phyloP scores from a whole-genome alignment of 805 yeast genomes.

The Wilhelminamyces savonicus region DNA sequence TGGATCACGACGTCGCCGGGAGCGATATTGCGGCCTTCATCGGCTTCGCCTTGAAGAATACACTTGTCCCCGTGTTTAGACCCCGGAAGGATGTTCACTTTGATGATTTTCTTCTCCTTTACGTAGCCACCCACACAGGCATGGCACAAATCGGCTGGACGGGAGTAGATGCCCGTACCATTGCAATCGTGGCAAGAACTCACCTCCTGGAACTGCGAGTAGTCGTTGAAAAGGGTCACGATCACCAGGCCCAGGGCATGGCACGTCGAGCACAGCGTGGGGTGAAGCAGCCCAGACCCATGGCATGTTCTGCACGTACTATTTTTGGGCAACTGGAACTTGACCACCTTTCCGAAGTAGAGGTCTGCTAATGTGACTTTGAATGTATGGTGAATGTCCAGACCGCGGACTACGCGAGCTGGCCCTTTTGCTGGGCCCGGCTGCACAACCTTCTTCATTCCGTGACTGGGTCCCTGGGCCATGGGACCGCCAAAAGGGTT shows the following conservation, averaged over 20 bases:
- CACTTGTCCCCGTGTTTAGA: conserved; percentile 45
- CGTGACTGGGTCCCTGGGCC: too few relatives aligned
- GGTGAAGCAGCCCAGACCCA: conserved; percentile 45
- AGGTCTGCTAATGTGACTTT: conserved; percentile 49
- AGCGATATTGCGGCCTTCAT: conserved; percentile 49
- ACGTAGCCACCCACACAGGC: conserved; percentile 37
- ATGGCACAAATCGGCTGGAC: conserved; percentile 16
- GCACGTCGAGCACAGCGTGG: conserved; percentile 29
- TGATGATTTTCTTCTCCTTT: conserved; percentile 44
- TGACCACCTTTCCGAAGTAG: conserved; percentile 51
- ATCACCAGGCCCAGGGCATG: conserved; percentile 42
- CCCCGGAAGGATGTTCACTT: conserved; percentile 53
- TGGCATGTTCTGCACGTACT: conserved; percentile 44
- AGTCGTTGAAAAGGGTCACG: conserved; percentile 36
- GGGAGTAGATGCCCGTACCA: conserved; percentile 27
- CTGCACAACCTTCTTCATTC: too few relatives aligned
- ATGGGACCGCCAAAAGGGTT: too few relatives aligned
- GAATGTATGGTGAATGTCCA: conserved; percentile 51
- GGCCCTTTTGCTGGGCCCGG: too few relatives aligned
- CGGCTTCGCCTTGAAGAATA: conserved; percentile 55
- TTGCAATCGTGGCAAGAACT: conserved; percentile 26
- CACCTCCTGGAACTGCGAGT: conserved; percentile 34
- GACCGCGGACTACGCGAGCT: conserved; percentile 34
- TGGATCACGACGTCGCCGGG: conserved; percentile 68
- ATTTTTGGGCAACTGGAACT: conserved; percentile 47